Evolutionary conservation across 1,284 basidiomycete genomes (phyloP), one percentile per base, ranked within the genome.

Genomic region (Papiliotrema terrestris): DNA sequence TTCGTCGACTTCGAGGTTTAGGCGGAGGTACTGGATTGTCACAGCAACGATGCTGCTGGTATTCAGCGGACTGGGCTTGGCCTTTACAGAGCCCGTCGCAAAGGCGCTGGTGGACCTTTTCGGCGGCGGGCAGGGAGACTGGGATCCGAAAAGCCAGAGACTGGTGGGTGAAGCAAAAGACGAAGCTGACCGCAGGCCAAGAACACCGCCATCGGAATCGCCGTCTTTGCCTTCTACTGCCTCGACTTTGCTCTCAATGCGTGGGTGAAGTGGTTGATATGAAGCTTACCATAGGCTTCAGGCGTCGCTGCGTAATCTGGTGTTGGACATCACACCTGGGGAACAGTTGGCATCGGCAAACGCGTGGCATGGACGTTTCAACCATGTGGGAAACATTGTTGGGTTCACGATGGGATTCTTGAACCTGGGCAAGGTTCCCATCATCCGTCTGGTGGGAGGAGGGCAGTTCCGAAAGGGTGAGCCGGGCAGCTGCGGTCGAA

Each of bases 321-420:
- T 97, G 14, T 82, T 98, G 55, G 95, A 98, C 72, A 79, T 93
- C 45, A 86, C 91, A 0, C 92, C 92, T 3, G 83, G 86, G 3
- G 83, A 87, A 59, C 93, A 98, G 74, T 83, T 97, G 36, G 92
- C 87, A 60, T 82, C 86, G 15, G 93, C 89, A 6, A 98, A 97
- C 77, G 95, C 95, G n/a, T 98, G 95, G 94, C 92, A 97, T 65
- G 91, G 93, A 17, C 82, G 91, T 55, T 94, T 96, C 88, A 87
- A 86, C 46, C 91, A 96, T 71, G 85, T 91, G n/a, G 93, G 91
- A 23, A 96, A 93, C 69, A 94, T 96, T 52, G 76, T 94, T 61
- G 93, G 94, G 1, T 96, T 87, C 75, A 89, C 88, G 1, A 87
- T 93, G 67, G 91, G 93, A 25, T 96, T 90, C 78, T 73, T 94